Conservation (phyloP, 2,329 filamentous ascomycete species). For the Venturia effusa region DNA sequence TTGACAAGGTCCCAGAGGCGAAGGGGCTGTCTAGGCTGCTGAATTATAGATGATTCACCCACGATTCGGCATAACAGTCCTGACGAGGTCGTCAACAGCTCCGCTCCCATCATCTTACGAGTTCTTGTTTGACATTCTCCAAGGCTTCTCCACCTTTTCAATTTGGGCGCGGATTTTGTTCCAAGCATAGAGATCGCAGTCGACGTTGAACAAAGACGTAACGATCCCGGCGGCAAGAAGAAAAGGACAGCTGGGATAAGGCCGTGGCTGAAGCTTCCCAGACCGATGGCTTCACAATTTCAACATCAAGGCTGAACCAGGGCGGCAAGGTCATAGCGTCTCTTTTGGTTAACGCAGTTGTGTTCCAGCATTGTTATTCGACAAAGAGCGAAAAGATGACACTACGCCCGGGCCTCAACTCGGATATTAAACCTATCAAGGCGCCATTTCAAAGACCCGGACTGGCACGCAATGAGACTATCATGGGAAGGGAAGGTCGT, state of each 20-base stretch:
- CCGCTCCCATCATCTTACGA: neutral
- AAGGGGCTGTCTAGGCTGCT: neutral
- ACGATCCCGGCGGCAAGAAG: neutral
- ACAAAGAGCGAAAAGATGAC: neutral
- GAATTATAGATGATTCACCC: neutral
- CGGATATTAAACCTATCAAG: neutral
- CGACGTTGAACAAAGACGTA: neutral
- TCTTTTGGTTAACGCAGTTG: neutral
- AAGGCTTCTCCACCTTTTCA: neutral
- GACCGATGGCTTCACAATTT: neutral
- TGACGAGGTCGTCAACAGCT: neutral
- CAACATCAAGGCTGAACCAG: neutral
- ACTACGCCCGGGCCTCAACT: neutral
- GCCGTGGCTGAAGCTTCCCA: neutral
- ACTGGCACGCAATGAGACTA: neutral
- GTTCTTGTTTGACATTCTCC: neutral
- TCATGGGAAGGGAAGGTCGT: neutral
- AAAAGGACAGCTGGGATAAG: neutral
- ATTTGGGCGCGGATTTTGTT: neutral
- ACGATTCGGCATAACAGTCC: neutral
- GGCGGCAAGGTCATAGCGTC: neutral
- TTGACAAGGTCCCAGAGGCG: neutral
- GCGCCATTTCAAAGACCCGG: neutral
- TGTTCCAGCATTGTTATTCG: neutral
- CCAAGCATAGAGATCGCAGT: neutral